Base-by-base conservation (phyloP, 2,329 filamentous ascomycete species). In the Ophioceras dolichostomum region DNA sequence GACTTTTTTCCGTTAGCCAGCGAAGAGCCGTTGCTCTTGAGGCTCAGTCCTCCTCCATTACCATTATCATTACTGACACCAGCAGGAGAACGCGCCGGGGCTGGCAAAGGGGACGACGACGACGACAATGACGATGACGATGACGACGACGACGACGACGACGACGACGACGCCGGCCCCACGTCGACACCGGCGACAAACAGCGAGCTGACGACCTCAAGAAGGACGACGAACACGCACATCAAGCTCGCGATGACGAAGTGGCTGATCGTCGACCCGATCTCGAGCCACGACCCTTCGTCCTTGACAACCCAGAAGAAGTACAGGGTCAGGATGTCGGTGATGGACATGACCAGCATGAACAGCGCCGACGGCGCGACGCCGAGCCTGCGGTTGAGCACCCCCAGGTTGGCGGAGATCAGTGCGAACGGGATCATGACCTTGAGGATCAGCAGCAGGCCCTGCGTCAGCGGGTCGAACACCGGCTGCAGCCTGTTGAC, bases 221-320 rank as follows among this genome's bases (percentile, higher is more conserved):
- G 62, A 12, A 73, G 77, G 0, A 87, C 85, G 31, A 98, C 87
- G 61, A 98, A 98, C 8, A 94, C 79, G 47, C 87, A 91, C 32
- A 96, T 54, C 48, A 85, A 57, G 57, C 86, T 95, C 14, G 87
- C 89, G 61, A 98, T 96, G 43, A 79, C 77, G 58, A 96, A 98
- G 56, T 96, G 88, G 51, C 77, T 94, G 47, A 98, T 98, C 4
- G 86, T 95, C 20, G 86, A 94, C 22, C 91, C 91, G 54, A 98
- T 98, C 55, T 98, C 91, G 41, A 98, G 62, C 91, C 91, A 98
- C 17, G 83, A 91, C 0, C 91, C 91, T 55, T 98, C 91, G 49
- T 98, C 91, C 51, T 83, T 83, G 32, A 98, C 91, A 49, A 94
- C 85, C 77, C 85, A 98, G 62, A 98, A 98, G 65, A 98, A 98